phyloP scores from a whole-genome alignment of 2,329 filamentous ascomycete species.

The Apiospora koreana region DNA sequence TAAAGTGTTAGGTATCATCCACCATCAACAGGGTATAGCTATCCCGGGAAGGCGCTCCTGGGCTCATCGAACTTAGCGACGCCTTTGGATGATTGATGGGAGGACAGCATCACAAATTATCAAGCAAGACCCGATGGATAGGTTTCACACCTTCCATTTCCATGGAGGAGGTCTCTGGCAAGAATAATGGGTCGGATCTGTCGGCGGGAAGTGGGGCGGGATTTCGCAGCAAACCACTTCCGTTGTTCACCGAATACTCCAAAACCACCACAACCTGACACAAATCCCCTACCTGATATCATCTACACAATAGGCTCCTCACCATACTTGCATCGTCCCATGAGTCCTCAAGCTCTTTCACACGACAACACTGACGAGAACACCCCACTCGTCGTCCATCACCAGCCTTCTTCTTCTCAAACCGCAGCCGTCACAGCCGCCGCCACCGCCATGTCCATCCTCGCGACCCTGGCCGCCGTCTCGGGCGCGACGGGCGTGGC shows the following conservation, averaged over 20 bases:
- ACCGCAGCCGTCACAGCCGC: constrained; percentile 12
- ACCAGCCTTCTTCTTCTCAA: neutral
- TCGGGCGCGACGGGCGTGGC: constrained; percentile 63
- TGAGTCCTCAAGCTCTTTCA: neutral
- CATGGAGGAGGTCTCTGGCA: too few relatives aligned
- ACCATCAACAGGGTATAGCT: too few relatives aligned
- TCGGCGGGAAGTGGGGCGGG: neutral
- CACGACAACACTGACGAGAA: neutral
- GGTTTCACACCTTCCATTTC: too few relatives aligned
- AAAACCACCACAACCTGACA: neutral
- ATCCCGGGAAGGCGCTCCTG: too few relatives aligned
- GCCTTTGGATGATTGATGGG: too few relatives aligned
- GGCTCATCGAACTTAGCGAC: too few relatives aligned
- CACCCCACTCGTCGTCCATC: neutral
- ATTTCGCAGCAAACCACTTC: neutral
- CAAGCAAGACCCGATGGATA: too few relatives aligned
- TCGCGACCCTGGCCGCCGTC: constrained; percentile 64
- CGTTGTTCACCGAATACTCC: neutral
- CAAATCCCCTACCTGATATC: neutral
- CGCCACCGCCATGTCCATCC: constrained; percentile 29
- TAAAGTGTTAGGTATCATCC: neutral
- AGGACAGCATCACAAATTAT: too few relatives aligned
- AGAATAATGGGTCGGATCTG: neutral
- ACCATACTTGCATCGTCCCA: neutral
- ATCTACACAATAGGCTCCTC: neutral